Evolutionary conservation across 2,329 filamentous ascomycete genomes (phyloP), one percentile per base, ranked within the genome.

Genomic region (Ceratocystis destructans): DNA sequence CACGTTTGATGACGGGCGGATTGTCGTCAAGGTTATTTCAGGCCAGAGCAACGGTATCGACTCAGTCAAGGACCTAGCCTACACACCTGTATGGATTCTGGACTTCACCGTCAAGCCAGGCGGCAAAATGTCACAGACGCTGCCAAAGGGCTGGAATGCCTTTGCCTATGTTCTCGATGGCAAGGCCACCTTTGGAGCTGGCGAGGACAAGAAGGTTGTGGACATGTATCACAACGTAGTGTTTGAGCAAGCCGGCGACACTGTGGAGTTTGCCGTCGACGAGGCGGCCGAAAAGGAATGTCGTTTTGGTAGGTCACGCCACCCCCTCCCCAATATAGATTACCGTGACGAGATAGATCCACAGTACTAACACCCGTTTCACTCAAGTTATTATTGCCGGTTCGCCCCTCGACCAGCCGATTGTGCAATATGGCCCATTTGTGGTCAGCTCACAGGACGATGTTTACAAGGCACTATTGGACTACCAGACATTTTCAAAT

Each of bases 61-160:
- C 73, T 90, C 87, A 15, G 83, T 96, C 64, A 86, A 93, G 73
- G 92, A 97, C 73, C 79, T 97, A 57, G 92, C 93, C 15, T 96
- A 97, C 76, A 97, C 93, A 1, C 94, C 94, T 0, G 91, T 97
- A n/a, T 97, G 93, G 93, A 81, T 96, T 69, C 80, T 97, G 57
- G 93, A 97, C 74, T 79, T 96, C 64, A 85, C 83, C 22, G 83
- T 97, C 64, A 78, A 84, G 71, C 91, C 92, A 0, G 93, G 93
- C 64, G 91, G 89, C 61, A 84, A 80, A 68, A 79, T 97, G 70
- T 80, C 79, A 25, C 93, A 97, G 77, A 76, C 83, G 4, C 73
- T 97, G 2, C 93, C 93, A 0, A 77, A 80, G 69, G 87, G 86
- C 33, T 97, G 91, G 90, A 96, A 95, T 74, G 85, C 89, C 1